Base-by-base conservation (phyloP, 352 stramenopile species). In the Phytopythium litorale region DNA sequence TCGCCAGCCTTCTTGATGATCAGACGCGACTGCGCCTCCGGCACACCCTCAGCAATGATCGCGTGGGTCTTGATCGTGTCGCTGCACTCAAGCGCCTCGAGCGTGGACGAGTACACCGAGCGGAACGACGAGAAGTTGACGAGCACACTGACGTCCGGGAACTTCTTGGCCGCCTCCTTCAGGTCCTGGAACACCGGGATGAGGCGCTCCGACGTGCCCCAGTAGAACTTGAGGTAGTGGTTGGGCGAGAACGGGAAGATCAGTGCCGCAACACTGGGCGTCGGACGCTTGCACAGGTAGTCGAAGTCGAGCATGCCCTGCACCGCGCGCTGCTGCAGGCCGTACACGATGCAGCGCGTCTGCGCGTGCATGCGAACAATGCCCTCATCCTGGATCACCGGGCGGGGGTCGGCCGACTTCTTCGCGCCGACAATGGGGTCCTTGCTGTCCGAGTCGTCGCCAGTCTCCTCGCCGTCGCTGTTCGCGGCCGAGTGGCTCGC, bases 271-370 rank as follows among this genome's bases (percentile, higher is more conserved):
- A 99, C 96, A 56, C 88, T 98, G 16, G 96, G 96, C 40, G 86
- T 97, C 66, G 93, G 82, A 46, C 96, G 88, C 70, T 98, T 98
- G 81, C 96, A 99, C 70, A 99, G 84, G 71, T 97, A 98, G 76
- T 99, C 96, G 64, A 99, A 99, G 76, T 99, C 96, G 32, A 99
- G 81, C 96, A 99, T 99, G 32, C 94, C 95, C 71, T 99, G 96
- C 58, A 98, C 94, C 16, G 93, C 92, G 38, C 88, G 81, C 67
- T 96, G 84, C 75, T 98, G 95, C 58, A 98, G 77, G 45, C 96
- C 96, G 77, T 98, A 99, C 6, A 99, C 92, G 53, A 98, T 95
- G 78, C 89, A 96, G 40, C 92, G 78, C 25, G 96, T 98, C 58
- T 89, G 81, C 23, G 82, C 75, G 65, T 91, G 81, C 83, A 94